Evolutionary conservation across 2,329 filamentous ascomycete species (phyloP), one percentile per base, ranked within the genome.

Genomic region (Xylaria sp.): DNA sequence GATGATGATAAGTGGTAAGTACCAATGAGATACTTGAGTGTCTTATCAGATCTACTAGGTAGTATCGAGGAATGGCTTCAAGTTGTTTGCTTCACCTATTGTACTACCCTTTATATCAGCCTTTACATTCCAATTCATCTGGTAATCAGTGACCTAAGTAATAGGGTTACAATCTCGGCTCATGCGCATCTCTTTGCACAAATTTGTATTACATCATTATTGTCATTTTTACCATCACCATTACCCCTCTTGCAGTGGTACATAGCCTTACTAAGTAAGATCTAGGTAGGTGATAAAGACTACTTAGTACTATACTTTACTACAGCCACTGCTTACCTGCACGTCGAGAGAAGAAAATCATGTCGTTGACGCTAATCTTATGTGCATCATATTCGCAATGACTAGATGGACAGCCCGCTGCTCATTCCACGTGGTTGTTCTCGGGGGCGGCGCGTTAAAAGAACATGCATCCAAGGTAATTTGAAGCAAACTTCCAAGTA

Each of bases 121-220:
- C 2, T 18, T 6, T 48, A 20, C 44, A n/a, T 48, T 23, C 8
- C 3, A 20, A 23, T 20, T 48, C 9, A 13, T 28, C 48, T 28
- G 1, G 12, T 6, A 46, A 7, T n/a, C 41, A n/a, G 18, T 46
- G 18, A 13, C 18, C 41, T n/a, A 12, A n/a, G 15, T 46, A 9
- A 46, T 46, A 44, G 18, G 4, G 13, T n/a, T 46, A 18, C 41
- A 18, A 46, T n/a, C 18, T n/a, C 1, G 6, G 18, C 41, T 23
- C n/a, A 48, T 20, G 10, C 18, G n/a, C 10, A 48, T 3, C 8
- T 8, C 52, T 39, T 20, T 7, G 39, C 18, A 39, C 20, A 61
- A 25, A 25, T 37, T 64, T 13, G 13, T 41, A 67, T 67, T 67
- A 67, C 67, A 69, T 67, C 67, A 69, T 61, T n/a, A 20, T 31